Percentiles rank a stretch among this genome's conserved stretches.
Conservation (phyloP, 805 yeast species). For the Yarrowia hollandica region DNA sequence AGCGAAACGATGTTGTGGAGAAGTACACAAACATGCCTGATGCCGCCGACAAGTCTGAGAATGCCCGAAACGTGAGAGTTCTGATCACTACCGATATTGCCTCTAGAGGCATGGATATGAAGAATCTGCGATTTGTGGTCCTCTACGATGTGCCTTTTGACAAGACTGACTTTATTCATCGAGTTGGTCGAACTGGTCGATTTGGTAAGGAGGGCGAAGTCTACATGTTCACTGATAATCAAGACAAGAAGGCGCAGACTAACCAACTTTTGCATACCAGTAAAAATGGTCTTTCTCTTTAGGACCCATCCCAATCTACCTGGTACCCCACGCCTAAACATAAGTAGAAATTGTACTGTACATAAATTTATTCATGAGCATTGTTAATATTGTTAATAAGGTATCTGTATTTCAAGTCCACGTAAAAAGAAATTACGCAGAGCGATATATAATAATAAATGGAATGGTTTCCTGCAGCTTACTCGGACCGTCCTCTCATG, state of each 20-base stretch:
- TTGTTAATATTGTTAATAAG: slow-evolving; percentile 17
- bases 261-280: slow-evolving; percentile 39
- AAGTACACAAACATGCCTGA: slow-evolving; percentile 58
- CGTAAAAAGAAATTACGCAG: too few relatives aligned
- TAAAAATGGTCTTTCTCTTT: slow-evolving; percentile 21
- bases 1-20: slow-evolving; percentile 56
- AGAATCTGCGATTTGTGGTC: slow-evolving; percentile 75
- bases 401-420: too few relatives aligned
- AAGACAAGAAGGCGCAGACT: slow-evolving; percentile 73
- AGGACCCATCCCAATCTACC: too few relatives aligned
- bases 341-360: too few relatives aligned
- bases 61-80: slow-evolving; percentile 53
- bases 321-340: neutral
- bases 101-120: slow-evolving; percentile 88
- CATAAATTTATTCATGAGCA: slow-evolving; percentile 21
- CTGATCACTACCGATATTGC: slow-evolving; percentile 84
- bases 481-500: neutral
- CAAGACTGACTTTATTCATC: slow-evolving; percentile 81
- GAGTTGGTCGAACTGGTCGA: slow-evolving; percentile 94
- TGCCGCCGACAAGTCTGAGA: slow-evolving; percentile 30
- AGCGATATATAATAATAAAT: neutral
- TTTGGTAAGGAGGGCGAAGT: slow-evolving; percentile 89
- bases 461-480: too few relatives aligned
- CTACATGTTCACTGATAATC: slow-evolving; percentile 69
- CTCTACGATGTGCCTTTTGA: slow-evolving; percentile 83